These are phyloP conservation scores for Fibroporia radiculosa DNA, from an alignment of 768 basidiomycete species.

Conservation along the genomic window DNA sequence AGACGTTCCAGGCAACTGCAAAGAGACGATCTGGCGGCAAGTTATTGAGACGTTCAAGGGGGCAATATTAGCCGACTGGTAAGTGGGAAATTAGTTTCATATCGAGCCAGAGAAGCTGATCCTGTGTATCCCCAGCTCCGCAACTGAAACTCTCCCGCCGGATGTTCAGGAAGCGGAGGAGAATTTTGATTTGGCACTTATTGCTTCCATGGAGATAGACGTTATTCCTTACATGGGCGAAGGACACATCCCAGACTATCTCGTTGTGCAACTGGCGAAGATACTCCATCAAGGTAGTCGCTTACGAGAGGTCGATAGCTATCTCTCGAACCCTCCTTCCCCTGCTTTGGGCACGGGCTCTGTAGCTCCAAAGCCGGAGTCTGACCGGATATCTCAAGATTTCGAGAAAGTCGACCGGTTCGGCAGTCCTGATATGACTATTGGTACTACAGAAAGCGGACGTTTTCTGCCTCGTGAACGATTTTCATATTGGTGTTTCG, in stretches of 20 bases:
- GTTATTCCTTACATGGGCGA: slow-evolving; percentile 73
- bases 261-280: slow-evolving; percentile 61
- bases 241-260: slow-evolving; percentile 57
- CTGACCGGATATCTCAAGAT: slow-evolving; percentile 7
- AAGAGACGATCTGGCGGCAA: slow-evolving; percentile 83
- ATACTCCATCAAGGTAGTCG: slow-evolving; percentile 68
- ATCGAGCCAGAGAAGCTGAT: slow-evolving; percentile 1
- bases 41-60: slow-evolving; percentile 76
- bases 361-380: not conserved
- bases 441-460: slow-evolving; percentile 57
- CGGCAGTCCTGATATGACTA: slow-evolving; percentile 31
- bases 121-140: slow-evolving; percentile 34
- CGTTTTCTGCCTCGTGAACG: slow-evolving; percentile 63
- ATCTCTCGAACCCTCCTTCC: slow-evolving; percentile 13
- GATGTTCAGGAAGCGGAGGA: slow-evolving; percentile 72
- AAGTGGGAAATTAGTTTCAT: slow-evolving; percentile 17
- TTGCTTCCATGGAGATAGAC: slow-evolving; percentile 72
- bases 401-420: slow-evolving; percentile 11
- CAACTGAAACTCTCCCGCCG: slow-evolving; percentile 46
- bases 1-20: slow-evolving; percentile 51
- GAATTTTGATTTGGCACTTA: slow-evolving; percentile 76
- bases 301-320: slow-evolving; percentile 33
- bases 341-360: slow-evolving; percentile 2
- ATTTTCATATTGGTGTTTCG: slow-evolving; percentile 91
- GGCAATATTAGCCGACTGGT: slow-evolving; percentile 83